Conservation (phyloP, 805 yeast genomes). For the Candida peoriensis region DNA sequence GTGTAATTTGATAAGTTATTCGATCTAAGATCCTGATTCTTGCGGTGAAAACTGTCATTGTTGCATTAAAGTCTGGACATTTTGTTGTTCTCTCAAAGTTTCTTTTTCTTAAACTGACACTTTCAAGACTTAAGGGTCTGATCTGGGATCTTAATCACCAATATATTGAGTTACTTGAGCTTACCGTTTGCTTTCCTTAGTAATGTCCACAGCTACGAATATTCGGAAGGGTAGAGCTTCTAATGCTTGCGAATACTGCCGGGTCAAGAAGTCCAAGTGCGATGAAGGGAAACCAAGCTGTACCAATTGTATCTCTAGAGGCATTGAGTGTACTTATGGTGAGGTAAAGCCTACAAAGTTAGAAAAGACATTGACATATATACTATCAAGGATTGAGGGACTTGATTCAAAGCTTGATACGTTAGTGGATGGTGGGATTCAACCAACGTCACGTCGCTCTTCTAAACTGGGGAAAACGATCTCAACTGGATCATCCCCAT, state of each 20-base stretch:
- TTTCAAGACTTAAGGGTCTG: no score
- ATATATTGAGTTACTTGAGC: no score
- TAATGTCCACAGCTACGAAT: no score
- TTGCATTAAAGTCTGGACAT: no score
- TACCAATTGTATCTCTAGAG: background rate
- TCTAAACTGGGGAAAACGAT: background rate
- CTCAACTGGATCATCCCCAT: background rate
- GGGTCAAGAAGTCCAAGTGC: slow-evolving; percentile 2
- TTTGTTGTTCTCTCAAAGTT: no score
- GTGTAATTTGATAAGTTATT: no score
- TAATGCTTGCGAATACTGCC: slow-evolving; percentile 4
- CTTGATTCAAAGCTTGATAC: background rate
- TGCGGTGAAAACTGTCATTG: no score
- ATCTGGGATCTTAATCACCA: no score
- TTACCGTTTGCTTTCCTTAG: no score
- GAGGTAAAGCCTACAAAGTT: slow-evolving; percentile 1
- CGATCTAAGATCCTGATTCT: no score
- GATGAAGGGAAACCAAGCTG: slow-evolving; percentile 2
- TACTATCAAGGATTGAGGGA: background rate
- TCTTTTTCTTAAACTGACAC: no score
- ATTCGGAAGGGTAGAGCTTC: no score
- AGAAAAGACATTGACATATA: background rate
- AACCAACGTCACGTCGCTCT: background rate
- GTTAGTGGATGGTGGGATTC: background rate
- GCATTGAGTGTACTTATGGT: background rate